Evolutionary conservation across 2,329 filamentous ascomycete genomes (phyloP).

Genomic region (Penicillium sp.): DNA sequence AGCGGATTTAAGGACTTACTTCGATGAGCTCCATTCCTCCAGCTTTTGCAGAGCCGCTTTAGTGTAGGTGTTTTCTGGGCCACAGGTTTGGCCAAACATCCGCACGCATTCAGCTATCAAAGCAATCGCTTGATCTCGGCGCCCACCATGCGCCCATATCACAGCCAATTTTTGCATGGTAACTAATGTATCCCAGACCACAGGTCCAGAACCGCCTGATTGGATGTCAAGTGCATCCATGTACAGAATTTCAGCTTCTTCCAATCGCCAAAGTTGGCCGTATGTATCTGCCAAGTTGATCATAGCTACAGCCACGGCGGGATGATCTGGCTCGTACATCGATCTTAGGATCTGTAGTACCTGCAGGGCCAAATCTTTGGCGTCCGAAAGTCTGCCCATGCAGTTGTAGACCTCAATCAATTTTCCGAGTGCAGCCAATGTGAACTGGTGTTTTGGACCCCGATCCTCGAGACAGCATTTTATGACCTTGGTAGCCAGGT

Average conservation of each 20-base stretch:
- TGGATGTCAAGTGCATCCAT: not conserved
- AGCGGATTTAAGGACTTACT: not conserved
- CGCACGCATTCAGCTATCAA: conserved; percentile 1
- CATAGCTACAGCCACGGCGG: not conserved
- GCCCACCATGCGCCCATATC: not conserved
- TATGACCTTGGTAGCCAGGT: too few relatives aligned
- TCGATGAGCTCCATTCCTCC: conserved; percentile 1
- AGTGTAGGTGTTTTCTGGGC: not conserved
- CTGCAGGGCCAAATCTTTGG: not conserved
- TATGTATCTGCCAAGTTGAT: not conserved
- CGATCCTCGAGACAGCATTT: too few relatives aligned
- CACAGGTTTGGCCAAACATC: not conserved
- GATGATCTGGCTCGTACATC: not conserved
- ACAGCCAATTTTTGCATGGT: not conserved
- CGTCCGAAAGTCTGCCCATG: not conserved
- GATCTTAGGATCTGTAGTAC: not conserved
- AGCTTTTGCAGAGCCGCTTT: not conserved
- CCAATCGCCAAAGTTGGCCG: not conserved
- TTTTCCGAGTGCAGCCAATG: too few relatives aligned
- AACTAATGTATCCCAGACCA: not conserved
- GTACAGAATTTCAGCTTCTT: not conserved
- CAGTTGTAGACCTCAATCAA: conserved; percentile 6
- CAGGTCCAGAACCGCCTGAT: not conserved
- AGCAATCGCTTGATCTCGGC: not conserved
- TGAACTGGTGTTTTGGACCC: too few relatives aligned